These are phyloP conservation scores for Aspergillus puulaauensis DNA, from an alignment of 2,329 filamentous ascomycete species.

Conservation along the genomic window DNA sequence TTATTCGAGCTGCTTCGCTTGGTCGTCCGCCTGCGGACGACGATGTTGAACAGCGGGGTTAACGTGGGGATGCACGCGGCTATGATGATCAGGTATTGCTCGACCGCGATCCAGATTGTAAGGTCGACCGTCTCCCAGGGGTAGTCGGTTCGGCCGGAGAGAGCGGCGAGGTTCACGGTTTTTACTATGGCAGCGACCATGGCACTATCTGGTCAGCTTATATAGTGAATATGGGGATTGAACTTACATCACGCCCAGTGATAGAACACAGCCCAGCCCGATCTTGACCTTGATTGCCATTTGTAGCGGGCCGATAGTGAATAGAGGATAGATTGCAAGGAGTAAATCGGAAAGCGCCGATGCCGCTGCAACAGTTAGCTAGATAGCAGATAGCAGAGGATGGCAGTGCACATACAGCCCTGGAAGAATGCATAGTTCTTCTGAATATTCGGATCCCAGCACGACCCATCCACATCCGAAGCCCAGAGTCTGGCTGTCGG, in stretches of 20 bases:
- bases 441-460: constrained; percentile 9
- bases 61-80: constrained; percentile 13
- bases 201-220: not conserved
- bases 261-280: constrained; percentile 8
- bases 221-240: not conserved
- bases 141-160: constrained; percentile 4
- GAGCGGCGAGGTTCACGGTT: constrained; percentile 8
- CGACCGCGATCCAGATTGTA: constrained; percentile 10
- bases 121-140: constrained; percentile 9
- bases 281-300: constrained; percentile 12
- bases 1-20: not conserved
- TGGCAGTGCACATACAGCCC: constrained; percentile 1
- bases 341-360: constrained; percentile 12
- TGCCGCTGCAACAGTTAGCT: not conserved
- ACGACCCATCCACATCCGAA: not conserved
- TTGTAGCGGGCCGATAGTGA: constrained; percentile 8
- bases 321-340: constrained; percentile 11
- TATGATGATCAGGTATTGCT: constrained; percentile 15
- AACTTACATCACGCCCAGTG: constrained; percentile 11
- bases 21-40: not conserved
- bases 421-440: constrained; percentile 15
- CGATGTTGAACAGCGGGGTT: constrained; percentile 9
- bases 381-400: not conserved
- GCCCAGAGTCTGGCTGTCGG: constrained; percentile 5
- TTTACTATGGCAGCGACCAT: constrained; percentile 15